These are phyloP conservation scores for Micromonas commoda DNA, from an alignment of 139 green algal genomes.

Conservation along the genomic window DNA sequence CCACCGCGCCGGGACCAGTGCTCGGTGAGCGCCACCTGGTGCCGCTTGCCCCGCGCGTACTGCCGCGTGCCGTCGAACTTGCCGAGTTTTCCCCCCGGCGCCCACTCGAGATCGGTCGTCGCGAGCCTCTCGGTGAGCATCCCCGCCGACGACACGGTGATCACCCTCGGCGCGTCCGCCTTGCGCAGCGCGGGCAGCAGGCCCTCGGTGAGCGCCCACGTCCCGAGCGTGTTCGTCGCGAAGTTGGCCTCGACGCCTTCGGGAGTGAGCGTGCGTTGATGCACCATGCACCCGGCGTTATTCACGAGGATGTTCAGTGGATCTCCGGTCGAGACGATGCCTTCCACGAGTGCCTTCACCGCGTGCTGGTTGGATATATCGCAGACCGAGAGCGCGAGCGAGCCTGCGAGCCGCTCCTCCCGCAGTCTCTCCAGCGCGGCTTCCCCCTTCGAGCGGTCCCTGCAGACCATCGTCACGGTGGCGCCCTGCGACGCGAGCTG, in stretches of 20 bases:
- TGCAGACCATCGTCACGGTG: slow-evolving; percentile 36
- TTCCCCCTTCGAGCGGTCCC: slow-evolving; percentile 27
- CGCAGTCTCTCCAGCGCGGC: slow-evolving; percentile 21
- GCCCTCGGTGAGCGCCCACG: slow-evolving; percentile 31
- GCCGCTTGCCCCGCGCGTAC: slow-evolving; percentile 38
- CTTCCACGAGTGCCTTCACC: background rate
- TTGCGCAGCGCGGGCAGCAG: slow-evolving; percentile 24
- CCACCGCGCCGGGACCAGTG: slow-evolving; percentile 29
- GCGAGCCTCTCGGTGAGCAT: slow-evolving; percentile 22
- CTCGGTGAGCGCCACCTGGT: slow-evolving; percentile 40
- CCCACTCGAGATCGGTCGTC: background rate
- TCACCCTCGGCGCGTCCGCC: slow-evolving; percentile 4
- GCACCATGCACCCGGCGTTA: slow-evolving; percentile 36
- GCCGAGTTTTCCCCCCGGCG: background rate
- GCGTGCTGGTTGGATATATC: slow-evolving; percentile 25
- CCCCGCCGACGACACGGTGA: background rate
- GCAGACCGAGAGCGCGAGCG: slow-evolving; percentile 15
- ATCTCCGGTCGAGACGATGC: slow-evolving; percentile 3
- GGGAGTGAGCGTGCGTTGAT: background rate
- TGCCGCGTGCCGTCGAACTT: slow-evolving; percentile 29
- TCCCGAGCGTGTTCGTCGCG: slow-evolving; percentile 38
- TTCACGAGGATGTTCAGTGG: slow-evolving; percentile 38
- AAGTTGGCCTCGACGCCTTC: slow-evolving; percentile 38
- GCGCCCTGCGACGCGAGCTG: background rate
- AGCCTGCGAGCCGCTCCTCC: background rate